phyloP scores from a whole-genome alignment of 1,139 yeast genomes.

The Debaryomyces coudertii region DNA sequence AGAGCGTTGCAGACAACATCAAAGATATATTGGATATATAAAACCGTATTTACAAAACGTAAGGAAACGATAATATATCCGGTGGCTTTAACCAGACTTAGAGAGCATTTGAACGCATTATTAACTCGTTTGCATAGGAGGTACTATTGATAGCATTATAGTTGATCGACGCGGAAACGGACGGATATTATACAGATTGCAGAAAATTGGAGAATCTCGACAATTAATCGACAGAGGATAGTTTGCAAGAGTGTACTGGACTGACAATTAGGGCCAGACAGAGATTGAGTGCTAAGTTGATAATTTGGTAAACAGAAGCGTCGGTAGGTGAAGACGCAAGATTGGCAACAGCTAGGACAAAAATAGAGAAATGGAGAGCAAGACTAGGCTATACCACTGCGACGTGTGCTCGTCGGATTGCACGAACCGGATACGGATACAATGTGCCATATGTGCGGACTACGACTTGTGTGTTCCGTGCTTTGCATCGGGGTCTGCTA shows the following conservation, averaged over 20 bases:
- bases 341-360: not conserved
- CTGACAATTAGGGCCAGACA: too few relatives aligned
- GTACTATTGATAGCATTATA: not conserved
- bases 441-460: slow-evolving; percentile 91
- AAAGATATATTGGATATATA: not conserved
- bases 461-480: slow-evolving; percentile 97
- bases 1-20: slow-evolving; percentile 2
- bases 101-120: not conserved
- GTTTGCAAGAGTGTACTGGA: too few relatives aligned
- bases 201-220: not conserved
- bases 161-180: not conserved
- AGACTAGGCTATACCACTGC: slow-evolving; percentile 73
- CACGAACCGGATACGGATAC: slow-evolving; percentile 84
- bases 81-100: not conserved
- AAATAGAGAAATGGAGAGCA: slow-evolving; percentile 27
- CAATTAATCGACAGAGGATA: not conserved
- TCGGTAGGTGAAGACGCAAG: not conserved
- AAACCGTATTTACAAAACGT: not conserved
- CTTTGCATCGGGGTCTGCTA: slow-evolving; percentile 78
- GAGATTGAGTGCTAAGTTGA: too few relatives aligned
- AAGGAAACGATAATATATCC: not conserved
- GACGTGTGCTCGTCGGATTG: slow-evolving; percentile 95
- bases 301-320: not conserved
- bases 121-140: not conserved
- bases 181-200: not conserved